Base-by-base conservation (phyloP, 352 stramenopile species). In the Aphanomyces cochlioides region DNA sequence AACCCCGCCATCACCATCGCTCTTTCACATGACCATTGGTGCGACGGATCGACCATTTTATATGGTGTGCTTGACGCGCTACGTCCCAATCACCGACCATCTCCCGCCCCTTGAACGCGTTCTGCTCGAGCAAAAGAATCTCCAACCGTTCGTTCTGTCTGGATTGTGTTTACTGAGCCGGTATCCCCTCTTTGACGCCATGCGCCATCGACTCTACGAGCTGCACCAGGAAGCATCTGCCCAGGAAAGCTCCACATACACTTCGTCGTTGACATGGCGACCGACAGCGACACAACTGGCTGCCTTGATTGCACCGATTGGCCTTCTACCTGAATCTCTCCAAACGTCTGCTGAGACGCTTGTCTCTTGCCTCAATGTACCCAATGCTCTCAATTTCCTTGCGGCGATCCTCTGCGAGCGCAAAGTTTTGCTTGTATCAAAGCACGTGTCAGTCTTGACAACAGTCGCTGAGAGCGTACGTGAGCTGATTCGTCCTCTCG, bases 1-100 rank as follows among this genome's bases (percentile, higher is more conserved):
- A 56, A 79, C 78, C 3, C 76, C 78, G 12, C 87, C 87, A 12
- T 72, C 82, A 50, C 81, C 87, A 0, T 89, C 78, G 64, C 77
- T 95, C 17, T 92, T 92, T 39, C 84, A 95, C 58, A 85, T 95
- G 80, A 91, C 84, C 7, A 92, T 95, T 34, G 87, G 87, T 36
- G 92, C 86, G 43, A 69, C 85, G 3, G 87, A 95, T 45, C 91
- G 90, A 63, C 78, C 85, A 5, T 93, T 95, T 66, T 92, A 93
- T 53, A 83, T 81, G 38, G 87, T 85, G 6, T 90, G 82, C 37
- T 75, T 95, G n/a, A 93, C 85, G 38, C 78, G 85, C 58, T 95
- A 95, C 61, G 83, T 95, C 15, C 76, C 80, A 0, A 69, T 90
- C 40, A 76, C 85, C 4, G 85, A 75, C 45, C 82, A 90, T 65